Percentiles rank a stretch among this genome's conserved stretches.
These are phyloP conservation scores for Wilhelminamyces savonicus DNA, from an alignment of 805 yeast species.

Conservation along the genomic window DNA sequence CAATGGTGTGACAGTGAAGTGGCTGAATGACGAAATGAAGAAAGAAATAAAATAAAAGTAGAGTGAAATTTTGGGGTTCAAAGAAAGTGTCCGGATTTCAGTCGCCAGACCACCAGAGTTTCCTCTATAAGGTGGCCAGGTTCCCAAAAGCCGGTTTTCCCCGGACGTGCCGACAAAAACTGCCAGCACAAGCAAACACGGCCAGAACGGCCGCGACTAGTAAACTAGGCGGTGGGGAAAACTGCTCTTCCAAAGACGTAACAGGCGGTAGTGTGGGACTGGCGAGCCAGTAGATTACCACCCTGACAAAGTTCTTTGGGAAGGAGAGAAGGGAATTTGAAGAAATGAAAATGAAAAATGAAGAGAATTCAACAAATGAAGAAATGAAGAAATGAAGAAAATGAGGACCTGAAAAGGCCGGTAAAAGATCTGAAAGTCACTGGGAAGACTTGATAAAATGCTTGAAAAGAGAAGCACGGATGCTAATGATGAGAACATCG, in stretches of 20 bases:
- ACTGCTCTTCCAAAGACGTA: conserved; percentile 94
- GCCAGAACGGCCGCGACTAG: conserved; percentile 34
- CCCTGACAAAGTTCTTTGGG: conserved; percentile 92
- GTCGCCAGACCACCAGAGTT: conserved; percentile 92
- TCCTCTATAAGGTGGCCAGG: too few relatives aligned
- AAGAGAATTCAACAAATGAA: conserved; percentile 2
- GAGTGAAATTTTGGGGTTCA: conserved; percentile 4
- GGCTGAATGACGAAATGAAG: too few relatives aligned
- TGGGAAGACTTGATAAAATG: too few relatives aligned
- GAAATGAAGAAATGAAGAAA: neutral
- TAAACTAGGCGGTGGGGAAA: conserved; percentile 51
- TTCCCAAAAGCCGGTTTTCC: too few relatives aligned
- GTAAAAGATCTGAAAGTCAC: too few relatives aligned
- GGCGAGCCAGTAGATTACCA: conserved; percentile 35
- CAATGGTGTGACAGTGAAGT: neutral
- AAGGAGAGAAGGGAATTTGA: conserved; percentile 4
- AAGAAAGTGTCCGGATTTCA: conserved; percentile 42
- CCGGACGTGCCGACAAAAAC: conserved; percentile 41
- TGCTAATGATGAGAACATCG: too few relatives aligned
- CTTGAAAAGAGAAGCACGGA: too few relatives aligned
- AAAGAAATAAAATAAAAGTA: neutral
- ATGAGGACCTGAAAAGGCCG: too few relatives aligned
- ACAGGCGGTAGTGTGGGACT: conserved; percentile 69
- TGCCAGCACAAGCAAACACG: conserved; percentile 23
- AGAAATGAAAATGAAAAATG: conserved; percentile 1